phyloP scores from a whole-genome alignment of 345 rosid species.

The Abelmoschus esculentus region DNA sequence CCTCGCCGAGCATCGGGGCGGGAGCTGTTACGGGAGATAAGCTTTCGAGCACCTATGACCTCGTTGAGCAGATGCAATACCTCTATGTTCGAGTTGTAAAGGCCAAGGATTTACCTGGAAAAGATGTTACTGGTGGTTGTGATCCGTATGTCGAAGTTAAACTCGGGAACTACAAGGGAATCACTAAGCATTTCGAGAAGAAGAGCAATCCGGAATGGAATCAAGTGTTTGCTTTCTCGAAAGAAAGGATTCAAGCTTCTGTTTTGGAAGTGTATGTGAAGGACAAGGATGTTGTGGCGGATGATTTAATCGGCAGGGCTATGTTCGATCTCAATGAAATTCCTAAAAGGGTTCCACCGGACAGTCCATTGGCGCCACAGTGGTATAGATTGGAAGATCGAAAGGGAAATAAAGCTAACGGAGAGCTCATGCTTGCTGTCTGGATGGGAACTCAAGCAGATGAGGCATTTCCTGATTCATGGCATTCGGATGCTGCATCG shows the following conservation, averaged over 20 bases:
- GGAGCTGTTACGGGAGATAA: slow-evolving; percentile 56
- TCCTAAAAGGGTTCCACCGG: slow-evolving; percentile 85
- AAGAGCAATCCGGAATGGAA: slow-evolving; percentile 90
- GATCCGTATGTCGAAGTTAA: slow-evolving; percentile 91
- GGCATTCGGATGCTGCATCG: slow-evolving; percentile 96
- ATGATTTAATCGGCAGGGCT: slow-evolving; percentile 73
- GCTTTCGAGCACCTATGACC: slow-evolving; percentile 86
- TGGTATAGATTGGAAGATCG: slow-evolving; percentile 90
- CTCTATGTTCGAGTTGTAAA: slow-evolving; percentile 84
- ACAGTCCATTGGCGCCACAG: slow-evolving; percentile 93
- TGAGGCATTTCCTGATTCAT: slow-evolving; percentile 90
- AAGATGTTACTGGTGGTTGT: slow-evolving; percentile 75
- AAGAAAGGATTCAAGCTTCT: slow-evolving; percentile 84
- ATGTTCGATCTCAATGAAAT: slow-evolving; percentile 77
- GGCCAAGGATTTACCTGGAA: slow-evolving; percentile 79
- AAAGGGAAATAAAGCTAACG: slow-evolving; percentile 58
- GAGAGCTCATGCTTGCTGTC: slow-evolving; percentile 93
- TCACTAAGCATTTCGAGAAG: slow-evolving; percentile 88
- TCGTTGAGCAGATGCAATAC: slow-evolving; percentile 98
- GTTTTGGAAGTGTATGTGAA: slow-evolving; percentile 67
- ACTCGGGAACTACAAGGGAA: slow-evolving; percentile 88
- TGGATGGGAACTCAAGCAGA: slow-evolving; percentile 99
- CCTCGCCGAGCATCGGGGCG: slow-evolving; percentile 92
- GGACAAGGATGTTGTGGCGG: slow-evolving; percentile 71
- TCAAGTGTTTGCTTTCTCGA: slow-evolving; percentile 95